phyloP scores from a whole-genome alignment of 2,329 filamentous ascomycete species.

The Sporothrix variecibatus region DNA sequence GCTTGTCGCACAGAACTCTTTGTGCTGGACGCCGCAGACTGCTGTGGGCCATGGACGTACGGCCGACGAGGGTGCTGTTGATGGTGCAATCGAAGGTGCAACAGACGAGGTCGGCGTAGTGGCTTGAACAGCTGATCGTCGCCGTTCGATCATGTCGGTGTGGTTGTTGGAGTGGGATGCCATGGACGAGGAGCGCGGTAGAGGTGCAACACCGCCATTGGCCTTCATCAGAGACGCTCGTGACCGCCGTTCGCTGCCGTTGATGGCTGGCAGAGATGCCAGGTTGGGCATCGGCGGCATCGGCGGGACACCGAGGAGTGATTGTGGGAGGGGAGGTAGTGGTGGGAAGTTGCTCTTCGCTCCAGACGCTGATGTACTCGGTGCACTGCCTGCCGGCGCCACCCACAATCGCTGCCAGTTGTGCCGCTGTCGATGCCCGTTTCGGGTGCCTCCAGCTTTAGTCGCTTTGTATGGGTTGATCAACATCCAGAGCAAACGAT shows the following conservation, averaged over 20 bases:
- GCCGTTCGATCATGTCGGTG: neutral
- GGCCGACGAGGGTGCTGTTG: neutral
- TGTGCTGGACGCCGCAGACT: constrained; percentile 26
- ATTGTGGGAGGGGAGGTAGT: constrained; percentile 16
- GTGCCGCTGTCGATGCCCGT: constrained; percentile 13
- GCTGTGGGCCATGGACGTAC: neutral
- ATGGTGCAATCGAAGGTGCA: neutral
- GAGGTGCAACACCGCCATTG: neutral
- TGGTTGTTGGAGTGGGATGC: neutral
- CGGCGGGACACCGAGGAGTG: neutral
- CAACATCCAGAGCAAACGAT: constrained; percentile 44
- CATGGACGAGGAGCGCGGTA: neutral
- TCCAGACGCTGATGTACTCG: neutral
- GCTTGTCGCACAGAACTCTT: constrained; percentile 25
- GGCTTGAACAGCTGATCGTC: constrained; percentile 20
- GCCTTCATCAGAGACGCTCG: constrained; percentile 21
- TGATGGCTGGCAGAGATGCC: constrained; percentile 22
- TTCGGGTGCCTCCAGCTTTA: constrained; percentile 36
- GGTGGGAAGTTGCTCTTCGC: constrained; percentile 21
- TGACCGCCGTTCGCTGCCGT: constrained; percentile 24
- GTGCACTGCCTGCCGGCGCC: constrained; percentile 14
- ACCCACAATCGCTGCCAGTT: constrained; percentile 4
- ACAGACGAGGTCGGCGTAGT: neutral
- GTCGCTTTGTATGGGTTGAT: constrained; percentile 42
- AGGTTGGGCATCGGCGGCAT: constrained; percentile 1